Evolutionary conservation across 208 protist genomes (phyloP).

Genomic region (Naegleria gruberi): DNA sequence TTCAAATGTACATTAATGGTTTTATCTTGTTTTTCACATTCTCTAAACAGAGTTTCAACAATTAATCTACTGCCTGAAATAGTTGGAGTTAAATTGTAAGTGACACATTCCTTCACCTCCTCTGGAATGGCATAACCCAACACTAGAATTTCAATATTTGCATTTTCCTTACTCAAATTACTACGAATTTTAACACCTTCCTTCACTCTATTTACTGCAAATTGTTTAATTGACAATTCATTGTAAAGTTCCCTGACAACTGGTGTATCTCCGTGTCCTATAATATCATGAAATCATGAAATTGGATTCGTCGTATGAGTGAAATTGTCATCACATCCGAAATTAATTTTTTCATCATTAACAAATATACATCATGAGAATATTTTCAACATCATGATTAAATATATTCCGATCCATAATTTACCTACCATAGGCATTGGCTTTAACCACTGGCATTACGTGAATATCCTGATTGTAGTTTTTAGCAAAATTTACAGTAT

Average conservation of each 20-base stretch:
- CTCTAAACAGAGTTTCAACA: background rate
- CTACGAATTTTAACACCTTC: background rate
- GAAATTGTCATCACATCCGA: too few species aligned
- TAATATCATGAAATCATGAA: too few species aligned
- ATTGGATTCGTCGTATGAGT: too few species aligned
- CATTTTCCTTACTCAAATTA: background rate
- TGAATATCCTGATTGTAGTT: background rate
- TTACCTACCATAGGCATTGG: slow-evolving; percentile 10
- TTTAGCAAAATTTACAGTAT: background rate
- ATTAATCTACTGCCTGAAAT: background rate
- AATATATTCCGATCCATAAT: too few species aligned
- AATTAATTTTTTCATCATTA: too few species aligned
- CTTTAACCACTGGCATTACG: background rate
- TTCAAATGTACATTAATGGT: background rate
- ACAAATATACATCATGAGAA: too few species aligned
- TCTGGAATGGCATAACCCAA: background rate
- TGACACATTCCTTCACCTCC: background rate
- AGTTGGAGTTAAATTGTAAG: background rate
- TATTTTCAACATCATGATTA: too few species aligned
- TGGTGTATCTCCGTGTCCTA: background rate
- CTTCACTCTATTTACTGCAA: background rate
- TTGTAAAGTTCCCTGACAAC: background rate
- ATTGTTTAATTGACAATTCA: background rate
- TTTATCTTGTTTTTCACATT: background rate
- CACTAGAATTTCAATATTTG: background rate